These are phyloP conservation scores for Pyricularia sp. DNA, from an alignment of 2,329 filamentous ascomycete species.

Conservation along the genomic window DNA sequence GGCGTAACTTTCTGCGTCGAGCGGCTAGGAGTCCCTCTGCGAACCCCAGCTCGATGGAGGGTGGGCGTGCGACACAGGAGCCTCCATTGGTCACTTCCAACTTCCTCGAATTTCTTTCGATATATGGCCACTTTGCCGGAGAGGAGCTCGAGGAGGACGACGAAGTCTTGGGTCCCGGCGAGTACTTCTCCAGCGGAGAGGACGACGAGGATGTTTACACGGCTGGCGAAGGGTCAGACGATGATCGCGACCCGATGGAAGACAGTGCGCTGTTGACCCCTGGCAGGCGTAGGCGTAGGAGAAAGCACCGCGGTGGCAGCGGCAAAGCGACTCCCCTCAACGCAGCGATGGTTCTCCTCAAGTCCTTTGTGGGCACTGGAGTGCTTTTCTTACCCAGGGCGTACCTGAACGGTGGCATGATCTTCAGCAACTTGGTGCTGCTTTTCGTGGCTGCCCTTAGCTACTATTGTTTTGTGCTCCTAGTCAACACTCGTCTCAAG, in stretches of 20 bases:
- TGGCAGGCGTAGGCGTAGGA: slow-evolving; percentile 59
- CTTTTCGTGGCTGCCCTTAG: slow-evolving; percentile 73
- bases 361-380: slow-evolving; percentile 95
- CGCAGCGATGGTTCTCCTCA: slow-evolving; percentile 75
- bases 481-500: slow-evolving; percentile 74
- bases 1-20: slow-evolving; percentile 76
- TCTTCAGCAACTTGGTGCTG: slow-evolving; percentile 90
- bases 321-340: slow-evolving; percentile 69
- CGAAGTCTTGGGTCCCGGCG: slow-evolving; percentile 71
- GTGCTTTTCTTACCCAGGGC: slow-evolving; percentile 87
- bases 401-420: slow-evolving; percentile 92
- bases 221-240: slow-evolving; percentile 41
- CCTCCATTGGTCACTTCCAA: slow-evolving; percentile 67
- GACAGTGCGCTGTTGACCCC: slow-evolving; percentile 71
- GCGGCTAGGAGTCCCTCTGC: slow-evolving; percentile 50
- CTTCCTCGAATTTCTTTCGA: slow-evolving; percentile 87
- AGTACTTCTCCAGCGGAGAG: slow-evolving; percentile 77
- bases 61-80: not conserved
- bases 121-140: slow-evolving; percentile 96
- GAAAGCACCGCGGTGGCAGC: slow-evolving; percentile 58
- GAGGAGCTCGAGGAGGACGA: slow-evolving; percentile 96
- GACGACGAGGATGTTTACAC: slow-evolving; percentile 35
- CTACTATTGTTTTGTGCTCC: slow-evolving; percentile 93
- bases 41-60: slow-evolving; percentile 22
- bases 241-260: slow-evolving; percentile 71